Evolutionary conservation across 352 stramenopile species (phyloP).

Genomic region (Phytophthora rubi): DNA sequence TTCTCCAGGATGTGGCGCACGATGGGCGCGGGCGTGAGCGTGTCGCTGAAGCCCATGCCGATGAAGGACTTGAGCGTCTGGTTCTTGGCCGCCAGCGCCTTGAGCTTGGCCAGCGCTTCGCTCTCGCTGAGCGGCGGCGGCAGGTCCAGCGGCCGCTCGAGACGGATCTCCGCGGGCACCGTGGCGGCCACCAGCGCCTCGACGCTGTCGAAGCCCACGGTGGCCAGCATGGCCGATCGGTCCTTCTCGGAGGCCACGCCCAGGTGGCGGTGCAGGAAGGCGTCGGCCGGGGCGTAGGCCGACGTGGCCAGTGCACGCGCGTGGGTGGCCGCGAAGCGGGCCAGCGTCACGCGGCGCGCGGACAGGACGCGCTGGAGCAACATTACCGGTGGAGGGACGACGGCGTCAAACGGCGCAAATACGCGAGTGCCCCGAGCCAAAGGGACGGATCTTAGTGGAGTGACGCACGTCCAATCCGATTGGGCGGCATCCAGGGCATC

Average conservation of each 20-base stretch:
- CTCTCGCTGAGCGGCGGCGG: slow-evolving; percentile 91
- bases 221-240: slow-evolving; percentile 92
- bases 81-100: slow-evolving; percentile 95
- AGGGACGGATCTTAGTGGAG: slow-evolving; percentile 8
- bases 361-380: slow-evolving; percentile 31
- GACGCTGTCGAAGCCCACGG: slow-evolving; percentile 93
- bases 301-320: slow-evolving; percentile 20
- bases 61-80: slow-evolving; percentile 97
- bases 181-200: slow-evolving; percentile 95
- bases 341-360: slow-evolving; percentile 24
- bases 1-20: slow-evolving; percentile 98
- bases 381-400: slow-evolving; percentile 4
- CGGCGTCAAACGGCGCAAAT: slow-evolving; percentile 17
- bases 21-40: slow-evolving; percentile 95
- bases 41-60: slow-evolving; percentile 99
- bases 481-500: slow-evolving; percentile 17
- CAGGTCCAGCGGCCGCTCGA: slow-evolving; percentile 62
- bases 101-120: slow-evolving; percentile 92
- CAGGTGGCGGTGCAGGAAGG: slow-evolving; percentile 84
- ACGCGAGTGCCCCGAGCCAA: slow-evolving; percentile 15
- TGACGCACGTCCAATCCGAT: slow-evolving; percentile 5
- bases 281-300: slow-evolving; percentile 57
- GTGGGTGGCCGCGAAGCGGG: slow-evolving; percentile 9
- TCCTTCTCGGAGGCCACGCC: slow-evolving; percentile 90
- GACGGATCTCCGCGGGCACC: slow-evolving; percentile 94